Evolutionary conservation across 768 basidiomycete species (phyloP).

Genomic region (Lactarius psammicola): DNA sequence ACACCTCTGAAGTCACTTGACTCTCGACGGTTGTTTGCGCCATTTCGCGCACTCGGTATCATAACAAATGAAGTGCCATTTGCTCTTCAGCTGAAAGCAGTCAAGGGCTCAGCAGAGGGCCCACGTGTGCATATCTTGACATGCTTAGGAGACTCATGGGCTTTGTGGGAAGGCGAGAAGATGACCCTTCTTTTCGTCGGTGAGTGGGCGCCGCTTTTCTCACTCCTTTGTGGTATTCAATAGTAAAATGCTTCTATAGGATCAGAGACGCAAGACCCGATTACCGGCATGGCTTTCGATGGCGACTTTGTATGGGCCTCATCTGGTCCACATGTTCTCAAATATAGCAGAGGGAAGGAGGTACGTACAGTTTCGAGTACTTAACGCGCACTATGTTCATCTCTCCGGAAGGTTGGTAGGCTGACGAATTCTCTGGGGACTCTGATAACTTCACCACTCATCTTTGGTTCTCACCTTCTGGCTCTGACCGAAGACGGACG

Average conservation of each 20-base stretch:
- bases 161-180: conserved; percentile 93
- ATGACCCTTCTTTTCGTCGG: conserved; percentile 93
- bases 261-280: conserved; percentile 72
- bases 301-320: conserved; percentile 85
- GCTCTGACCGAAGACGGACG: conserved; percentile 77
- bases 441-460: conserved; percentile 58
- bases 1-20: conserved; percentile 8
- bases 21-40: conserved; percentile 67
- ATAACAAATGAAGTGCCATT: conserved; percentile 91
- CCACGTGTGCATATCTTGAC: conserved; percentile 83
- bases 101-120: conserved; percentile 81
- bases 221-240: background rate
- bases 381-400: conserved; percentile 19
- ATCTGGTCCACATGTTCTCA: conserved; percentile 63
- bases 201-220: conserved; percentile 43
- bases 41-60: conserved; percentile 93
- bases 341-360: conserved; percentile 88
- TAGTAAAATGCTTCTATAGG: conserved; percentile 47
- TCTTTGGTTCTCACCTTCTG: conserved; percentile 81
- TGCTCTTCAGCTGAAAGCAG: conserved; percentile 77
- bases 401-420: conserved; percentile 48
- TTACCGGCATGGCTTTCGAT: conserved; percentile 76
- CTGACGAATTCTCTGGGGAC: conserved; percentile 64
- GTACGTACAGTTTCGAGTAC: conserved; percentile 38
- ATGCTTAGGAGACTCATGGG: conserved; percentile 87